Percentiles rank a stretch among this genome's conserved stretches.
These are phyloP conservation scores for Litchi chinensis DNA, from an alignment of 345 rosid species.

Conservation along the genomic window DNA sequence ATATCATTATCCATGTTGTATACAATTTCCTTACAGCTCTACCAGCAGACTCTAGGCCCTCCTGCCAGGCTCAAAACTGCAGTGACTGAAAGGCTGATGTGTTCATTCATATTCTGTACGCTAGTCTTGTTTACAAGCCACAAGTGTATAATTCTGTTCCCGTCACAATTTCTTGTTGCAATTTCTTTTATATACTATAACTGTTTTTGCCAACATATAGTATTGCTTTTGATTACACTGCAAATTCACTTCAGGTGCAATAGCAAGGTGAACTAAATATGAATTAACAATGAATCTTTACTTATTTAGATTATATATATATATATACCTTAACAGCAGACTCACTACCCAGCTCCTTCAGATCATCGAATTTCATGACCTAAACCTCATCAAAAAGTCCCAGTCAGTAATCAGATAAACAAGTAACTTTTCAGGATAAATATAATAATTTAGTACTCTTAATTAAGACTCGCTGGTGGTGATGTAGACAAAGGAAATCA, in stretches of 20 bases:
- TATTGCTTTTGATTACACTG: not conserved
- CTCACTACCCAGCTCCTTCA: slow-evolving; percentile 89
- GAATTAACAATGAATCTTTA: not conserved
- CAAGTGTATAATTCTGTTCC: not conserved
- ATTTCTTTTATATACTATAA: not conserved
- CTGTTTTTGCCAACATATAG: not conserved
- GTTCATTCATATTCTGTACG: not conserved
- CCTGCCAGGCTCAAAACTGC: not conserved
- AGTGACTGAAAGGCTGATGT: not conserved
- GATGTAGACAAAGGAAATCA: not conserved
- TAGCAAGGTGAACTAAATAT: not conserved
- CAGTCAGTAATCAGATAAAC: not conserved
- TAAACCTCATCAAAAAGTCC: slow-evolving; percentile 33
- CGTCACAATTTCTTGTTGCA: not conserved
- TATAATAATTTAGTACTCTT: not conserved
- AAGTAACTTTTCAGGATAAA: too few species aligned
- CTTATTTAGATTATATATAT: not conserved
- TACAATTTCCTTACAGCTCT: not conserved
- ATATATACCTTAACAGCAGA: slow-evolving; percentile 76
- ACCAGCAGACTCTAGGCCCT: not conserved
- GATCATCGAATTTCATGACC: slow-evolving; percentile 98
- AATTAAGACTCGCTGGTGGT: not conserved
- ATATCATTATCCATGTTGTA: not conserved
- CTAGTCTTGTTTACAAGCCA: not conserved
- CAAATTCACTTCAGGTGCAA: slow-evolving; percentile 6